Evolutionary conservation across 2,329 filamentous ascomycete genomes (phyloP), one percentile per base, ranked within the genome.

Genomic region (Exophiala viscosa): DNA sequence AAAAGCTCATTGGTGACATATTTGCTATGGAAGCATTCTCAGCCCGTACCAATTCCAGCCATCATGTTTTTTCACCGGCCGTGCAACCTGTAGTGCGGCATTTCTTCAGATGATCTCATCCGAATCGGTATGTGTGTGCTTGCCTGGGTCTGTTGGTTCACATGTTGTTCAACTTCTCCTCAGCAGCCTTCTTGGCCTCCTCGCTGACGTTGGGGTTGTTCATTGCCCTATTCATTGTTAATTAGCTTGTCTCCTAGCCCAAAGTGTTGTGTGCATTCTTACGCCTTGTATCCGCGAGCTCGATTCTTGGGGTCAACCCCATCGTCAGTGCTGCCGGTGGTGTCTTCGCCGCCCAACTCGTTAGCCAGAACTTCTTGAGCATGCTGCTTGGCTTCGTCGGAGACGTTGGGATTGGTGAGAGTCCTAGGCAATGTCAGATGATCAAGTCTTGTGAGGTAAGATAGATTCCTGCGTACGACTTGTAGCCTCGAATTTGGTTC

Each of bases 311-410:
- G 57, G 18, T 59, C 54, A 34, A 59, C 58, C 9, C 40, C 55
- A 11, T 38, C 43, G 20, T 55, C 48, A 17, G 31, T 33, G 18
- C 32, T 40, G 20, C 31, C 14, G 8, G 34, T 31, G 32, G 17
- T 28, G 13, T 36, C 33, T 9, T 43, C 55, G n/a, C 57, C 57
- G n/a, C 41, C 48, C 23, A 62, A 13, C 33, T 62, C 59, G 34
- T 61, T 59, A 38, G 61, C 54, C 20, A 65, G 52, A 2, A 65
- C 45, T 15, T 64, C 58, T 35, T 58, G 31, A 1, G 65, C 64
- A 36, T 65, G 50, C n/a, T 60, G 11, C 55, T 67, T 66, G 32
- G 62, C 61, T 18, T 57, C 52, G 7, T 61, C 49, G 0, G 62
- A 65, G 11, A 62, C 52, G 3, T 61, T 57, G 8, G 62, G 59